Conservation (phyloP, 2,329 filamentous ascomycete genomes). For the Hypoxylon sp. region DNA sequence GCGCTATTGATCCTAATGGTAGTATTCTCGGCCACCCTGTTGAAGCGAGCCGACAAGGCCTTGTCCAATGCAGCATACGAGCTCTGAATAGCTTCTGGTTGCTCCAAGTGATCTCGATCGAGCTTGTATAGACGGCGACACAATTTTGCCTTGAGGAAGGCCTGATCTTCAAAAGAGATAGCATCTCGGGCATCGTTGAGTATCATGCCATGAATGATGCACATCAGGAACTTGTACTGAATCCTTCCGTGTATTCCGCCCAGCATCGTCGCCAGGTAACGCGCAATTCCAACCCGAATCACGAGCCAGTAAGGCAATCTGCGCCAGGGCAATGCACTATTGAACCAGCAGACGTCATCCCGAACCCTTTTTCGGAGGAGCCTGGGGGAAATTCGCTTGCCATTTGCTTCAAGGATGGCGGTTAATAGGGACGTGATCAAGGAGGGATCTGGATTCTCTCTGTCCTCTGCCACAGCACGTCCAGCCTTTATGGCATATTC, state of each 20-base stretch:
- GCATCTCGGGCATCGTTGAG: constrained; percentile 55
- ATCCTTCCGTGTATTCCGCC: constrained; percentile 58
- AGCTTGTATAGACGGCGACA: constrained; percentile 71
- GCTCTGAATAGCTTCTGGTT: constrained; percentile 19
- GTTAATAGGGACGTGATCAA: constrained; percentile 71
- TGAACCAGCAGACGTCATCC: constrained; percentile 69
- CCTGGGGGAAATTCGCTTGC: constrained; percentile 53
- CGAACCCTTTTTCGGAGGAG: constrained; percentile 68
- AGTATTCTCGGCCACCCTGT: constrained; percentile 47
- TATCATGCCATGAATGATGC: constrained; percentile 60
- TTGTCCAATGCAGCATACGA: constrained; percentile 51
- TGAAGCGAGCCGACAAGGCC: constrained; percentile 48
- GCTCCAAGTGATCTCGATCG: constrained; percentile 55
- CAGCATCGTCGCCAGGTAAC: constrained; percentile 60
- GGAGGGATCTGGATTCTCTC: constrained; percentile 68
- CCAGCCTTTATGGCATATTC: constrained; percentile 66
- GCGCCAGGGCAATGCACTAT: constrained; percentile 69
- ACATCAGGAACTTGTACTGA: constrained; percentile 70
- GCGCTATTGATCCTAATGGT: constrained; percentile 48
- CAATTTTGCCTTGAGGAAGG: constrained; percentile 64
- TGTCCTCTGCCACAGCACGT: constrained; percentile 61
- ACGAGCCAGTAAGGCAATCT: constrained; percentile 72
- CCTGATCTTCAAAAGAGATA: constrained; percentile 55
- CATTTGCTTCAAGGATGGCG: constrained; percentile 69
- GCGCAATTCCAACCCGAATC: constrained; percentile 68